Conservation (phyloP, 208 protist species). For the Sergeia podlipaevii region DNA sequence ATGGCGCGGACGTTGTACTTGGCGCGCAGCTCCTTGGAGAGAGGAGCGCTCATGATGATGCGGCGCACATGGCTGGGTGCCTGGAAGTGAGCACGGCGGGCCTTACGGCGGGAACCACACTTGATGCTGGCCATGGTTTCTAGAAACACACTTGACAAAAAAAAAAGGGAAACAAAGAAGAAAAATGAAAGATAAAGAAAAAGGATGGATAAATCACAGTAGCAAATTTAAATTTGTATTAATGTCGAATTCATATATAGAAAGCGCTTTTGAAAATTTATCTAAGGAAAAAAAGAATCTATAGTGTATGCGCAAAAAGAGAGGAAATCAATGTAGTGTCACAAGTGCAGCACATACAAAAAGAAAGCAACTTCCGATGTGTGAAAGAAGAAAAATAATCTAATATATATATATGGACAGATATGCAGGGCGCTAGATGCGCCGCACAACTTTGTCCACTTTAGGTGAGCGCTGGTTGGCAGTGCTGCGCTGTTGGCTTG, state of each 20-base stretch:
- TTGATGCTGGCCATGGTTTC: conserved; percentile 80
- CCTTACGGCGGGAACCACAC: conserved; percentile 94
- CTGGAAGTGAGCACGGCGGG: conserved; percentile 99
- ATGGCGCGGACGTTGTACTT: conserved; percentile 99
- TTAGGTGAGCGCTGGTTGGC: conserved; percentile 3
- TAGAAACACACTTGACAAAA: conserved; percentile 10
- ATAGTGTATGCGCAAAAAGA: background rate
- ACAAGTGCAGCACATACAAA: too few relatives aligned
- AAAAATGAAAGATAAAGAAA: background rate
- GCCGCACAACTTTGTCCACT: background rate
- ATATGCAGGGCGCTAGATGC: background rate
- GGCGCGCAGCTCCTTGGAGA: conserved; percentile 98
- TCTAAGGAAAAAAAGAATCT: conserved; percentile 5
- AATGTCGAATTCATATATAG: too few relatives aligned
- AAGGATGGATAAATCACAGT: conserved; percentile 10
- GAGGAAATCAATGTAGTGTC: background rate
- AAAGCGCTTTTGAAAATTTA: too few relatives aligned
- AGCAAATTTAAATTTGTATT: too few relatives aligned
- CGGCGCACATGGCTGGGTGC: conserved; percentile 95
- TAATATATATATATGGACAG: conserved; percentile 14
- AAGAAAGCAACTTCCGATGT: too few relatives aligned
- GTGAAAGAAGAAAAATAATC: conserved; percentile 2
- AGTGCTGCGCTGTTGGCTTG: background rate
- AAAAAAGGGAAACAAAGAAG: conserved; percentile 10
- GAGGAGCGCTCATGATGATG: conserved; percentile 97